Base-by-base conservation (phyloP, 2,329 filamentous ascomycete species). In the Neonectria sp. region DNA sequence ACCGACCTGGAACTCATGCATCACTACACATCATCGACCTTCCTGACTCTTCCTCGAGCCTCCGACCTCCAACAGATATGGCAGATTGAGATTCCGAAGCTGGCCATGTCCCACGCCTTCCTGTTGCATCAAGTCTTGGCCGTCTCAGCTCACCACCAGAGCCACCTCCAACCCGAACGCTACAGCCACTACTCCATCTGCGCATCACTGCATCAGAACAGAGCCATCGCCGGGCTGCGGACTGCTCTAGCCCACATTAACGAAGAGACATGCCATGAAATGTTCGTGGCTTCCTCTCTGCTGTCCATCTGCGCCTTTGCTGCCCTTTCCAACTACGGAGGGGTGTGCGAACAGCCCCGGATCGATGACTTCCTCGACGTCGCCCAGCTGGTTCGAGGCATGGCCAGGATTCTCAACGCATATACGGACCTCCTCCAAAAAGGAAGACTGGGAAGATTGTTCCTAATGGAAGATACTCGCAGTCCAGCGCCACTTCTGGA, bases 1-100 rank as follows among this genome's bases (percentile, higher is more conserved):
- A 74, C 76, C 4, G 80, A 82, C 60, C 76, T 82, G 13, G 77
- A 80, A 63, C 72, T 82, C 45, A 77, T 82, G 72, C 79, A 82
- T 46, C 79, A 82, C 48, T 81, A 76, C 57, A 77, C 76, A 2
- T 72, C 76, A 7, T 68, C 61, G 2, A 79, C 79, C 1, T 79
- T 71, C 53, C 60, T 73, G 7, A 79, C 79, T 2, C 65, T 81
- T 8, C 79, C 79, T 0, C 70, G 79, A 6, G 75, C 76, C 8
- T 59, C 68, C 31, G 70, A 77, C 4, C 71, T 77, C 7, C 68
- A 67, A 33, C 73, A 72, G 4, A 68, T 78, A 12, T 80, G 79
- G 79, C 78, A 79, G 68, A 61, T 70, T 2, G 74, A 75, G 7
- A 55, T 76, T 6, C 75, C 76, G 2, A 71, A 71, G 33, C 59